A percentile compares a stretch with the other conserved stretches of the same genome.
These are phyloP conservation scores for Epithemia pelagica DNA, from an alignment of 108 stramenopile species.

Conservation along the genomic window DNA sequence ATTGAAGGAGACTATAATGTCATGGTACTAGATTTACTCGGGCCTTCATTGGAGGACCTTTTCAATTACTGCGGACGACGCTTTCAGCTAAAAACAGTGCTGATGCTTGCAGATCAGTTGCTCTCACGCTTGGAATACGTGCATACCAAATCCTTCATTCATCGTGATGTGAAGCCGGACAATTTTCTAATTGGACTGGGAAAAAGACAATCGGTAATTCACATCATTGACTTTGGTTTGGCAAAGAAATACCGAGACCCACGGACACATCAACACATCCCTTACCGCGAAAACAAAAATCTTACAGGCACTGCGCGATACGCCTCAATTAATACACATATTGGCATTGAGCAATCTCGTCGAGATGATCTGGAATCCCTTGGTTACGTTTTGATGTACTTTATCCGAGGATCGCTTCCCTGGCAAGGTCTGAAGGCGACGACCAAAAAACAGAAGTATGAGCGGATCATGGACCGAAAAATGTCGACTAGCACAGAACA, in stretches of 20 bases:
- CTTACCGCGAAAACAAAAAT: slow-evolving; percentile 99
- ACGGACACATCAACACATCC: slow-evolving; percentile 98
- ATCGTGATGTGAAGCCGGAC: slow-evolving; percentile 99
- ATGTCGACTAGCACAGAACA: slow-evolving; percentile 97
- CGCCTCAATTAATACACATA: slow-evolving; percentile 98
- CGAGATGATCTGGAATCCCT: slow-evolving; percentile 98
- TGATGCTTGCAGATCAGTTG: slow-evolving; percentile 98
- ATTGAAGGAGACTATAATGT: slow-evolving; percentile 99
- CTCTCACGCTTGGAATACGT: slow-evolving; percentile 96
- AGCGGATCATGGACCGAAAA: slow-evolving; percentile 99
- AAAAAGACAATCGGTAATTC: slow-evolving; percentile 92
- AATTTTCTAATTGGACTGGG: slow-evolving; percentile 99
- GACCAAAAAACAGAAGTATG: slow-evolving; percentile 99
- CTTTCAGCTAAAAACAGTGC: slow-evolving; percentile 94
- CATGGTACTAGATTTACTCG: slow-evolving; percentile 98
- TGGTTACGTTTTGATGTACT: slow-evolving; percentile 99
- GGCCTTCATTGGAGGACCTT: slow-evolving; percentile 97
- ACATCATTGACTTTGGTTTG: slow-evolving; percentile 99
- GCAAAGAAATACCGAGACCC: slow-evolving; percentile 99
- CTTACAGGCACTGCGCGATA: slow-evolving; percentile 99
- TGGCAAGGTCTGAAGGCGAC: slow-evolving; percentile 99
- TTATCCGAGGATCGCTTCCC: slow-evolving; percentile 95
- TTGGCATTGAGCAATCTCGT: slow-evolving; percentile 95
- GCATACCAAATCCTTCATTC: slow-evolving; percentile 99
- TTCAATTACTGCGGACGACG: slow-evolving; percentile 99